phyloP scores from a whole-genome alignment of 164 flowering plant genomes.

The Santalum album region DNA sequence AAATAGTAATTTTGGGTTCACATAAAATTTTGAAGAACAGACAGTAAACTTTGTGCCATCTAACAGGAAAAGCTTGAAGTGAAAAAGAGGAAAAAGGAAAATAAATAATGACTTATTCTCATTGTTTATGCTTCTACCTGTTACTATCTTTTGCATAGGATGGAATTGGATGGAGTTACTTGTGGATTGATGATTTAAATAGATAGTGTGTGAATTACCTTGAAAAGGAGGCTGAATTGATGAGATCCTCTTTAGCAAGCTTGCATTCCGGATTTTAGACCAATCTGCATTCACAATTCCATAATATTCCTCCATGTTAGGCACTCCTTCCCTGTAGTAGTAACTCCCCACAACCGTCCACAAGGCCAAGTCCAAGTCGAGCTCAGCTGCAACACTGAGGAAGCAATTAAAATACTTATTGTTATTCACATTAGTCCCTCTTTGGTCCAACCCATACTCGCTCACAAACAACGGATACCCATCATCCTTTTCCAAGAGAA shows the following conservation, averaged over 20 bases:
- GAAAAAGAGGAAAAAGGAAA: too few species aligned
- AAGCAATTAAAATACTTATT: constrained; percentile 12
- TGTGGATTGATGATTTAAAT: too few species aligned
- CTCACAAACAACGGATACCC: constrained; percentile 12
- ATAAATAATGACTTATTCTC: too few species aligned
- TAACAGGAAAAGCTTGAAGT: too few species aligned
- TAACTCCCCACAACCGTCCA: constrained; percentile 18
- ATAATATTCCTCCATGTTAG: constrained; percentile 7
- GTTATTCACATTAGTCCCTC: not conserved
- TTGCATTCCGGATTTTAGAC: not conserved
- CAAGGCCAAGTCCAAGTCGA: constrained; percentile 18
- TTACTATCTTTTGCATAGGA: too few species aligned
- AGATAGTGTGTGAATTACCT: not conserved
- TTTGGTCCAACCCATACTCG: constrained; percentile 16
- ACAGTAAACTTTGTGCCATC: too few species aligned
- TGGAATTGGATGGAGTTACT: too few species aligned
- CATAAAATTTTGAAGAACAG: too few species aligned
- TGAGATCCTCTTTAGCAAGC: not conserved
- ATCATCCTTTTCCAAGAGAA: not conserved
- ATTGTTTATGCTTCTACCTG: too few species aligned
- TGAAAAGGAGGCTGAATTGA: not conserved
- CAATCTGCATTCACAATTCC: constrained; percentile 11
- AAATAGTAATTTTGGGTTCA: too few species aligned
- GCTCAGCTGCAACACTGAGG: constrained; percentile 5
- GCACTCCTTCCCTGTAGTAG: constrained; percentile 6